These are phyloP conservation scores for Aspergillus jensenii DNA, from an alignment of 2,329 filamentous ascomycete genomes.

Conservation along the genomic window DNA sequence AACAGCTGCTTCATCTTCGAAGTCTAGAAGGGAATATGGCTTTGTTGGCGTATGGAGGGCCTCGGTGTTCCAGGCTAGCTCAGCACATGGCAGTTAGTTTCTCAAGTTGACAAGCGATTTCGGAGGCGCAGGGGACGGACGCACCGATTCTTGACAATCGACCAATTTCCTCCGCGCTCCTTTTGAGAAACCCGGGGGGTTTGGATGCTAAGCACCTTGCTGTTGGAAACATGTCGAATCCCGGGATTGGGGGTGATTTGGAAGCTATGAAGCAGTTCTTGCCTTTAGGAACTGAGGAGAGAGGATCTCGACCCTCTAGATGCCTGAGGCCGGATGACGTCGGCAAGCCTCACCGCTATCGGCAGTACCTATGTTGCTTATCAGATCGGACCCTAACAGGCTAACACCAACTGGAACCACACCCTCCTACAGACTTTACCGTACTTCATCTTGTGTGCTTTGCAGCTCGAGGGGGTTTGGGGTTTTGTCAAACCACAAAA, in stretches of 20 bases:
- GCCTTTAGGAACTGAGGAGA: not conserved
- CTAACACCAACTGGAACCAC: too few relatives aligned
- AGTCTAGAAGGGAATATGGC: slow-evolving; percentile 41
- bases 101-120: not conserved
- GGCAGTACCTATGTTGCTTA: not conserved
- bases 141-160: slow-evolving; percentile 56
- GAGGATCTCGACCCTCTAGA: not conserved
- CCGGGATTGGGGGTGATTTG: not conserved
- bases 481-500: too few relatives aligned
- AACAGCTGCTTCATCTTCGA: slow-evolving; percentile 38
- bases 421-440: too few relatives aligned
- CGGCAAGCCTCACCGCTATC: not conserved
- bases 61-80: slow-evolving; percentile 44
- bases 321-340: slow-evolving; percentile 6
- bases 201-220: slow-evolving; percentile 38
- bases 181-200: slow-evolving; percentile 54
- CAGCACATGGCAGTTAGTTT: not conserved
- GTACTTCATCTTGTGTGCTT: too few relatives aligned
- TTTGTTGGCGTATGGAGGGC: slow-evolving; percentile 37
- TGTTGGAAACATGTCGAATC: slow-evolving; percentile 40
- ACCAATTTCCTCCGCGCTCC: slow-evolving; percentile 60
- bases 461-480: too few relatives aligned
- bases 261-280: not conserved
- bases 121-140: slow-evolving; percentile 18
- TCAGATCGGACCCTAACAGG: too few relatives aligned